Evolutionary conservation across 257 asterid species (phyloP).

Genomic region (Jacaranda mimosifolia): DNA sequence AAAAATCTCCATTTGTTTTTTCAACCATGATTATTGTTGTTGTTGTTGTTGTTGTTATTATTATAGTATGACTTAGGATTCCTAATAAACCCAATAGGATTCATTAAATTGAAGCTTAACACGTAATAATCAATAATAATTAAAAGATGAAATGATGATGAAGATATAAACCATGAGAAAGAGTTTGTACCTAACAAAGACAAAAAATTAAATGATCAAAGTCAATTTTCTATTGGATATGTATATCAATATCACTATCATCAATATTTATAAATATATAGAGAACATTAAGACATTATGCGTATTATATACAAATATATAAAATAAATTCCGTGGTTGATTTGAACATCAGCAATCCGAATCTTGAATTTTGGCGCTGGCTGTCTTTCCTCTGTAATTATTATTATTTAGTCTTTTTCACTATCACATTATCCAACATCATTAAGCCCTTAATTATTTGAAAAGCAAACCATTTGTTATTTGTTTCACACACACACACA

Average conservation of each 20-base stretch:
- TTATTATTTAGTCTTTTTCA: conserved; percentile 34
- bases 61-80: too few species aligned
- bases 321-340: neutral
- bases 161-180: neutral
- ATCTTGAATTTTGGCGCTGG: conserved; percentile 59
- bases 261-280: neutral
- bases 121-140: neutral
- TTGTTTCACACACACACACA: neutral
- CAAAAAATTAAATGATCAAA: neutral
- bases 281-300: too few species aligned
- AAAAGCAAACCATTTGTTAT: neutral
- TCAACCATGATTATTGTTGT: too few species aligned
- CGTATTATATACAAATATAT: neutral
- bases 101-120: conserved; percentile 7
- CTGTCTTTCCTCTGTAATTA: conserved; percentile 46
- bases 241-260: conserved; percentile 17
- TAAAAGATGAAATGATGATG: neutral
- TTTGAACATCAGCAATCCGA: conserved; percentile 34
- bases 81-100: neutral
- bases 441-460: conserved; percentile 33
- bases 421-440: conserved; percentile 30
- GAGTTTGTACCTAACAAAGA: conserved; percentile 42
- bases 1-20: too few species aligned
- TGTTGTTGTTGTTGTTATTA: too few species aligned
- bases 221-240: conserved; percentile 29